A percentile compares a stretch with the other conserved stretches of the same genome.
Evolutionary conservation across 139 green algal genomes (phyloP).

Genomic region (Trebouxia sp.): DNA sequence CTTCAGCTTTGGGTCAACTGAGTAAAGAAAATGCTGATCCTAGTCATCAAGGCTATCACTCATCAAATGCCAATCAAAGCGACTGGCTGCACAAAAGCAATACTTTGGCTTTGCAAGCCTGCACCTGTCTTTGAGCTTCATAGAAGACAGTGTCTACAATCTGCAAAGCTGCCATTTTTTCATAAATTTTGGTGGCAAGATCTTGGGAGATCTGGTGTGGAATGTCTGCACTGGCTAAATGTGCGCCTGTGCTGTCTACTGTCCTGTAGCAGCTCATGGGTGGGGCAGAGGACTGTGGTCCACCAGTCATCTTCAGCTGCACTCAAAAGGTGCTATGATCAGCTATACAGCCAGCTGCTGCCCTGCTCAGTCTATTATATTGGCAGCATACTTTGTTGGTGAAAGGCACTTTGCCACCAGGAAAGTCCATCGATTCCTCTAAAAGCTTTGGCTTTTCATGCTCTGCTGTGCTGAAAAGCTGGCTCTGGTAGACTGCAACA

Average conservation of each 20-base stretch:
- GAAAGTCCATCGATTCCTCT: conserved; percentile 54
- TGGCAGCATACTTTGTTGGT: conserved; percentile 35
- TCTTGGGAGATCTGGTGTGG: conserved; percentile 49
- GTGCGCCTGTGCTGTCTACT: conserved; percentile 54
- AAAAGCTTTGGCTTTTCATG: background rate
- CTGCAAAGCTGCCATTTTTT: conserved; percentile 68
- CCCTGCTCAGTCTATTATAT: too few relatives aligned
- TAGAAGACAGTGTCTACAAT: conserved; percentile 91
- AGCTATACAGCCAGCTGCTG: background rate
- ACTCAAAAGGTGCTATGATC: background rate
- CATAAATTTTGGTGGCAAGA: conserved; percentile 57
- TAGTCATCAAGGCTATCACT: too few relatives aligned
- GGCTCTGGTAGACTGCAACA: background rate
- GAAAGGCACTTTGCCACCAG: conserved; percentile 63
- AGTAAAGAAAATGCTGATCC: too few relatives aligned
- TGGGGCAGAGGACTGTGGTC: conserved; percentile 3
- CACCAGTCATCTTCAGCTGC: conserved; percentile 49
- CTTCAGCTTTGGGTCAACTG: too few relatives aligned
- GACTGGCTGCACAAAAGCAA: background rate
- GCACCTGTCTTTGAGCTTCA: conserved; percentile 90
- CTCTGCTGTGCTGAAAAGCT: background rate
- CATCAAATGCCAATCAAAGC: too few relatives aligned
- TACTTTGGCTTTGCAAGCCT: background rate
- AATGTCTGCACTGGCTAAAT: conserved; percentile 45
- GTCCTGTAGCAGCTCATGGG: conserved; percentile 70